A percentile compares a stretch with the other conserved stretches of the same genome.
Conservation (phyloP, 2,329 filamentous ascomycete genomes). For the Exophiala oligosperma region DNA sequence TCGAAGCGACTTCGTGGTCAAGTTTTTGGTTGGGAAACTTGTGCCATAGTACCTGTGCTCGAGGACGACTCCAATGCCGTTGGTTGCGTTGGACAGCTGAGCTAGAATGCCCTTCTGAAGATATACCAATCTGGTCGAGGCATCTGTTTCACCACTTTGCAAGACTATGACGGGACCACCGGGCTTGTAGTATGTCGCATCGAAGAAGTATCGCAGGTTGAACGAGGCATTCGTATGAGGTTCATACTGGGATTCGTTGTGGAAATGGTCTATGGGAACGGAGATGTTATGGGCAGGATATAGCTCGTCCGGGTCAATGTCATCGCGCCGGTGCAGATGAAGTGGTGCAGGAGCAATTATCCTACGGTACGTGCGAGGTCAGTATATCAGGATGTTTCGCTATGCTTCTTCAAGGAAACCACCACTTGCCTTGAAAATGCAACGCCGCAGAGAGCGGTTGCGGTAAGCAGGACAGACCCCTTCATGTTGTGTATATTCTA, state of each 20-base stretch:
- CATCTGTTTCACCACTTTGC: conserved; percentile 69
- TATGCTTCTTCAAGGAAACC: no score
- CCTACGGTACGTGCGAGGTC: background rate
- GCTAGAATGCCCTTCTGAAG: conserved; percentile 76
- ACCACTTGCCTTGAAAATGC: conserved; percentile 14
- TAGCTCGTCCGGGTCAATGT: conserved; percentile 25
- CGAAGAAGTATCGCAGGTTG: conserved; percentile 78
- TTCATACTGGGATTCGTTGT: conserved; percentile 74
- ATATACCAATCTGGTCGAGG: conserved; percentile 63
- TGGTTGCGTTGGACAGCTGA: conserved; percentile 67
- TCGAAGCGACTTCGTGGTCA: conserved; percentile 69
- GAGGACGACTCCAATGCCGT: conserved; percentile 75
- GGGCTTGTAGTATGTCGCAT: conserved; percentile 69
- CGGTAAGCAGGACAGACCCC: conserved; percentile 5
- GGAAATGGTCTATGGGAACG: conserved; percentile 75
- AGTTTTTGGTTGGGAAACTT: conserved; percentile 67
- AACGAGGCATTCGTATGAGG: conserved; percentile 71
- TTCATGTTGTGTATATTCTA: conserved; percentile 9
- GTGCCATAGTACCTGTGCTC: conserved; percentile 87
- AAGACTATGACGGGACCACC: conserved; percentile 82
- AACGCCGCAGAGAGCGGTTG: conserved; percentile 7
- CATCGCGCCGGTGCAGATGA: conserved; percentile 13
- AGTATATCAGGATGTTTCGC: no score
- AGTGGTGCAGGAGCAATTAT: conserved; percentile 18
- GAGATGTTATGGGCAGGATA: conserved; percentile 55